A percentile compares a stretch with the other conserved stretches of the same genome.
phyloP scores from a whole-genome alignment of 768 basidiomycete species.

The Rhodocollybia butyracea region DNA sequence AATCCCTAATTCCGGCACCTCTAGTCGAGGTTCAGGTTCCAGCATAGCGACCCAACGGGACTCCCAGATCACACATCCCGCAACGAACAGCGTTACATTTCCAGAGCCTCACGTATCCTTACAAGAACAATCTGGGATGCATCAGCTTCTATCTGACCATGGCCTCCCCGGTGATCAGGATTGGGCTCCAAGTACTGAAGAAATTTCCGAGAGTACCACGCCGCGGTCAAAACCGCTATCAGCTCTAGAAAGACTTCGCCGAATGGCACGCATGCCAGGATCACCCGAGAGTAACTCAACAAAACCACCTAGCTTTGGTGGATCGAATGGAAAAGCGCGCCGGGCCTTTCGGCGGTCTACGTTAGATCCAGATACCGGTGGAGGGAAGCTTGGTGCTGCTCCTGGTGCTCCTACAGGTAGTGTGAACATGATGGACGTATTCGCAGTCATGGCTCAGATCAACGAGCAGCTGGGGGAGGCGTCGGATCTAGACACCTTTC shows the following conservation, averaged over 20 bases:
- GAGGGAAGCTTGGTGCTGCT: not conserved
- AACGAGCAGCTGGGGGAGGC: constrained; percentile 75
- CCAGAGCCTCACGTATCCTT: not conserved
- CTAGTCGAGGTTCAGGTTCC: not conserved
- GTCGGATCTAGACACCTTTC: constrained; percentile 60
- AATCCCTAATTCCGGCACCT: not conserved
- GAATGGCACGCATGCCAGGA: constrained; percentile 29
- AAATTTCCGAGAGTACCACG: constrained; percentile 71
- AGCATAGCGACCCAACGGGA: not conserved
- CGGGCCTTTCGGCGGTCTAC: not conserved
- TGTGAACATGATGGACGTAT: constrained; percentile 74
- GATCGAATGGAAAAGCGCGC: not conserved
- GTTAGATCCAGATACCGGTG: constrained; percentile 6
- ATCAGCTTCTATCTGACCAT: constrained; percentile 1
- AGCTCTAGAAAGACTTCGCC: constrained; percentile 65
- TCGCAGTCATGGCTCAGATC: constrained; percentile 74
- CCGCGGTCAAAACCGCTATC: constrained; percentile 63
- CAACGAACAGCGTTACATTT: not conserved
- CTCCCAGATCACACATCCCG: constrained; percentile 1
- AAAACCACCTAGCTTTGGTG: not conserved
- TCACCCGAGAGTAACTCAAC: not conserved
- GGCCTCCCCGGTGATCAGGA: constrained; percentile 21
- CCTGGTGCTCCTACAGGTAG: constrained; percentile 19
- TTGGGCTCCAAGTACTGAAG: constrained; percentile 50
- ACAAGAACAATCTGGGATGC: not conserved